Evolutionary conservation across 2,329 filamentous ascomycete species (phyloP), one percentile per base, ranked within the genome.

Genomic region (Stachybotrys chlorohalonatus): DNA sequence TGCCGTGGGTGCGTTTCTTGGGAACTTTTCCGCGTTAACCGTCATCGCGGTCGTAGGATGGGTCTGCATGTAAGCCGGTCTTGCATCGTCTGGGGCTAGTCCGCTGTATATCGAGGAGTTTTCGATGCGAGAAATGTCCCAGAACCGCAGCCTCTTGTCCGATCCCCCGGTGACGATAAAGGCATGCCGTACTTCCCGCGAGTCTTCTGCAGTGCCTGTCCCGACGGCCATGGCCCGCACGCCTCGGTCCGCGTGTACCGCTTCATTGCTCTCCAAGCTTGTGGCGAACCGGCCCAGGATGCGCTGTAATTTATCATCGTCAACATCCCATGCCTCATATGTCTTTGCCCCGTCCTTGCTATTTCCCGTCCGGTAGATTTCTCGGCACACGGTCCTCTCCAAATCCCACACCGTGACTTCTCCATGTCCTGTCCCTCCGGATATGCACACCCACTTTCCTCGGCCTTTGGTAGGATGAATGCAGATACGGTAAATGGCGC

Each of bases 391-490:
- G 7, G 85, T 84, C 72, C 93, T 95, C 67, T 97, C 93, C 15
- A 97, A 77, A 65, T 97, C 94, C 94, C 94, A 99, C 1, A 95
- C 88, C 0, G 90, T 95, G 36, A 99, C 83, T 66, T 99, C 94
- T 15, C 90, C 90, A 57, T 89, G 85, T 5, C 85, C 88, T 7
- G 89, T 95, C 8, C 93, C 92, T 15, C 93, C 92, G 3, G 91
- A 87, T 8, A 96, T 87, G 67, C 91, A 95, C 1, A 97, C 82
- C 82, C 90, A 93, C 67, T 86, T 87, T 11, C 89, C 88, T 48
- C 89, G 84, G 1, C 88, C 87, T 66, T 86, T 89, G 30, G 80
- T 81, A 0, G 91, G 90, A 64, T 95, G 90, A 1, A 95, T 76
- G 55, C 83, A 80, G 15, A 99, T 77, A 36, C 90, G 82, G 63